Evolutionary conservation across 2,329 filamentous ascomycete genomes (phyloP), one percentile per base, ranked within the genome.

Genomic region (Alternaria gansuensis): DNA sequence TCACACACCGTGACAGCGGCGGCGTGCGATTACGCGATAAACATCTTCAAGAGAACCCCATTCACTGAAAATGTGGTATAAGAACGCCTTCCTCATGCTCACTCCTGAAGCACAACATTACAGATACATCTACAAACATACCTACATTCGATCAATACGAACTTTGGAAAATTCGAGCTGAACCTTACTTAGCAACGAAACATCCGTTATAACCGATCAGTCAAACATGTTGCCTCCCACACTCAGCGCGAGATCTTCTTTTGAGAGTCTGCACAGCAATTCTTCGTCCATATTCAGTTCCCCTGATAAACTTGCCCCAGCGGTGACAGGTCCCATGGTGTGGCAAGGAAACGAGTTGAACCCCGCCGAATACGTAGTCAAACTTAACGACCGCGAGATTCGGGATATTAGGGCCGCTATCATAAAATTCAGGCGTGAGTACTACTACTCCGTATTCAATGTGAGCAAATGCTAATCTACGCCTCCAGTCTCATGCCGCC

Each of bases 391-490:
- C 14, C 45, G 59, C 10, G 75, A 76, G 31, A 54, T 77, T 10
- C 66, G 68, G 23, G 62, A 69, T 43, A 68, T 77, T 34, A 64
- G 71, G 13, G 68, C 70, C n/a, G 75, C 74, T 31, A 69, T 77
- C 3, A 68, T 76, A 41, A 64, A 65, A 40, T 73, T 77, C 59
- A 75, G 73, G 49, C 62, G 72, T 73, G 66, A 59, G 70, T 63
- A 10, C 34, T 13, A 10, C 34, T 13, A 41, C 21, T 13, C 10
- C 33, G 13, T 7, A 5, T 21, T 39, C 14, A 26, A 26, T 31
- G 23, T 36, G 44, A 34, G 17, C 17, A 31, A 45, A 65, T 36
- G 21, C 45, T 34, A 23, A 17, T 36, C 26, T 24, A 28, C 33
- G 8, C 28, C 10, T 14, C 21, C 17, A 73, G 72, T 74, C 31